A percentile compares a stretch with the other conserved stretches of the same genome.
Evolutionary conservation across 257 asterid genomes (phyloP).

Genomic region (Plantago major): DNA sequence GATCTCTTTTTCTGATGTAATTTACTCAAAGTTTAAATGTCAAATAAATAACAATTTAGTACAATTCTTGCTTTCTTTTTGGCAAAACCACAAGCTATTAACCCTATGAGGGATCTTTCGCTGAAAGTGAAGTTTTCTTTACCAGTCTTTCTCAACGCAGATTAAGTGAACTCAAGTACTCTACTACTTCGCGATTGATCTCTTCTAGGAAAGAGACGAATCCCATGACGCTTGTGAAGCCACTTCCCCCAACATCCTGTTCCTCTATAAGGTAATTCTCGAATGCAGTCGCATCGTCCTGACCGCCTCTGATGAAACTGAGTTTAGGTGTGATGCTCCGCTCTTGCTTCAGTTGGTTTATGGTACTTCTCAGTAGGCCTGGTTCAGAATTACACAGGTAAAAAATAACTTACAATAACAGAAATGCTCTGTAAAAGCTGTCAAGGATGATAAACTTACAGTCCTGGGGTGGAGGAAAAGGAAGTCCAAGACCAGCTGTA

Average conservation of each 20-base stretch:
- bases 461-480: constrained; percentile 98
- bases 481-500: constrained; percentile 77
- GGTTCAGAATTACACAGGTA: constrained; percentile 15
- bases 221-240: constrained; percentile 82
- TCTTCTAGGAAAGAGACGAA: constrained; percentile 89
- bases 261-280: constrained; percentile 97
- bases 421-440: background rate
- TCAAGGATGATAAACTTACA: constrained; percentile 52
- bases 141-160: constrained; percentile 18
- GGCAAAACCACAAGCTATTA: constrained; percentile 14
- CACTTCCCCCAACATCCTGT: constrained; percentile 84
- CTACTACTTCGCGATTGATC: constrained; percentile 64
- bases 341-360: constrained; percentile 89
- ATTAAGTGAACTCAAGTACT: constrained; percentile 31
- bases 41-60: too few relatives aligned
- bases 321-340: constrained; percentile 83
- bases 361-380: constrained; percentile 79
- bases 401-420: background rate
- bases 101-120: background rate
- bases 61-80: too few relatives aligned
- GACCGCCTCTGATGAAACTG: constrained; percentile 72
- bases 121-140: background rate
- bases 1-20: too few relatives aligned
- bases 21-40: too few relatives aligned
- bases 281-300: constrained; percentile 77